Evolutionary conservation across 2,329 filamentous ascomycete genomes (phyloP).

Genomic region (Fusarium sp.): DNA sequence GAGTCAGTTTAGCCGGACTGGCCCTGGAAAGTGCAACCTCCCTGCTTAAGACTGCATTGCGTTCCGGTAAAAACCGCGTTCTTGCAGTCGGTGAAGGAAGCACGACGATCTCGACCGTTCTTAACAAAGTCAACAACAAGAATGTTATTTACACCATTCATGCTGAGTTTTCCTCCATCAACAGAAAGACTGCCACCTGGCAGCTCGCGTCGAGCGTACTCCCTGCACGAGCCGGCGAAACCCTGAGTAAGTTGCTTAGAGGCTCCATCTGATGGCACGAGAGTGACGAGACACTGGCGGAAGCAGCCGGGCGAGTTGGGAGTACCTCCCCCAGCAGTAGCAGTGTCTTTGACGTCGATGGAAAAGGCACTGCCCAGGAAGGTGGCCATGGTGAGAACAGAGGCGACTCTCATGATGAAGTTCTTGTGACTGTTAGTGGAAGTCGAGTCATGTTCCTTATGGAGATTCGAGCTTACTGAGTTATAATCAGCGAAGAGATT

Average conservation of each 20-base stretch:
- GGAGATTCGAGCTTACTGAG: fast-evolving
- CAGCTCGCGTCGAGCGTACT: not conserved
- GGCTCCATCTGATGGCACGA: not conserved
- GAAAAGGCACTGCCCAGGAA: fast-evolving
- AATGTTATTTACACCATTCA: not conserved
- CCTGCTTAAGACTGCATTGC: not conserved
- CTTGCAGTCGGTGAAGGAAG: constrained; percentile 1
- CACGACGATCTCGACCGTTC: not conserved
- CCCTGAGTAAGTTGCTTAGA: not conserved
- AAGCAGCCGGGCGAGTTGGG: not conserved
- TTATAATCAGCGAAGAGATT: too few species aligned
- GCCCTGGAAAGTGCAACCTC: not conserved
- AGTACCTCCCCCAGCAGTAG: not conserved
- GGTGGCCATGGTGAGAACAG: not conserved
- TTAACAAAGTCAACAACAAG: constrained; percentile 4
- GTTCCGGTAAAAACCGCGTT: not conserved
- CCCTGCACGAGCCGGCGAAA: not conserved
- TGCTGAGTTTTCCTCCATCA: not conserved
- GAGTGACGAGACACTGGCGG: not conserved
- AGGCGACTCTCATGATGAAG: not conserved
- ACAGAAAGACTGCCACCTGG: not conserved
- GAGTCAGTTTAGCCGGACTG: too few species aligned
- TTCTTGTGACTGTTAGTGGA: not conserved
- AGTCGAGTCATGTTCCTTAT: fast-evolving
- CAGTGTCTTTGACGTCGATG: not conserved